Conservation (phyloP, 148 eudicot species). For the Limonium bicolor region DNA sequence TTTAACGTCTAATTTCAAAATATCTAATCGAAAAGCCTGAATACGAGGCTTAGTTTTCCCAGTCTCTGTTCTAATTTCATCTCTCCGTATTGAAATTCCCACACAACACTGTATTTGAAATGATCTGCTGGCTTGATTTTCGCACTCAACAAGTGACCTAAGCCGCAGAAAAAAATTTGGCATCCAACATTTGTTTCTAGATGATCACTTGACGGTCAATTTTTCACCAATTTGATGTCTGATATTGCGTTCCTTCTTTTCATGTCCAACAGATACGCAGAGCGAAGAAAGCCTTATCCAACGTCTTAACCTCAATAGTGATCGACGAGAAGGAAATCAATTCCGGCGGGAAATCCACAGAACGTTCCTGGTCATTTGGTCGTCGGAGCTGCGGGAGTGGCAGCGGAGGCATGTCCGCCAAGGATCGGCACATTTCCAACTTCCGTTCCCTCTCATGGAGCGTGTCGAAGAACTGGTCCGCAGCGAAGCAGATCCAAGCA, state of each 20-base stretch:
- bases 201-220: too few species aligned
- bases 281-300: constrained; percentile 48
- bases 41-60: neutral
- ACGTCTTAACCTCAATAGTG: constrained; percentile 40
- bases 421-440: constrained; percentile 22
- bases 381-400: constrained; percentile 18
- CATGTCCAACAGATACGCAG: constrained; percentile 20
- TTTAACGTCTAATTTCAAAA: too few species aligned
- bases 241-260: neutral
- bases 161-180: too few species aligned
- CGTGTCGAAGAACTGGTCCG: constrained; percentile 79
- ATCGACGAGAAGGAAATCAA: constrained; percentile 48
- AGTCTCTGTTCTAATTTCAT: neutral
- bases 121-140: neutral
- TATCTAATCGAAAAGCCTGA: too few species aligned
- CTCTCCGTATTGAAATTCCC: neutral
- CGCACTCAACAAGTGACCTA: neutral
- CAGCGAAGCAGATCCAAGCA: constrained; percentile 67
- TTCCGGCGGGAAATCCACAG: constrained; percentile 40
- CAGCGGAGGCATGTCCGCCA: constrained; percentile 8
- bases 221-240: neutral
- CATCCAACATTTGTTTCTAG: too few species aligned
- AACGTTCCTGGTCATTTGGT: constrained; percentile 67
- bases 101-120: neutral
- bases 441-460: constrained; percentile 52